These are phyloP conservation scores for Bipolaris cookei DNA, from an alignment of 2,329 filamentous ascomycete species.

Conservation along the genomic window DNA sequence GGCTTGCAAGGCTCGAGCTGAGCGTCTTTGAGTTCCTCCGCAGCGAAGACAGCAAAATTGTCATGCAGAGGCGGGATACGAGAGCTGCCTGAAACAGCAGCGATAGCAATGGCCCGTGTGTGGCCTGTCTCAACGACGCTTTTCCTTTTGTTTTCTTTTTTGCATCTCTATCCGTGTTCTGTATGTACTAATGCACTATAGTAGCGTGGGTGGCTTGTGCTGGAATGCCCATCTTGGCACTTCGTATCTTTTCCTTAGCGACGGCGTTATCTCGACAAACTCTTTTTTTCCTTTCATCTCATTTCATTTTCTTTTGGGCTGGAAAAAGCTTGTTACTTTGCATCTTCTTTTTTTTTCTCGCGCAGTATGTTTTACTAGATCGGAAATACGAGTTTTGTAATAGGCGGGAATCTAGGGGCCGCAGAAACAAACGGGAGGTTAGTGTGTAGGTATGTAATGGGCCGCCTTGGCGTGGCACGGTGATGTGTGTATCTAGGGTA, in stretches of 20 bases:
- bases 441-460: background rate
- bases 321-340: slow-evolving; percentile 6
- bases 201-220: slow-evolving; percentile 8
- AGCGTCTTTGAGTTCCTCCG: slow-evolving; percentile 42
- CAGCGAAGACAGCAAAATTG: slow-evolving; percentile 42
- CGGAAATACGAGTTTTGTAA: slow-evolving; percentile 12
- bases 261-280: slow-evolving; percentile 26
- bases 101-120: background rate
- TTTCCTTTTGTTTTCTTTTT: background rate
- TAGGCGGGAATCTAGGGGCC: background rate
- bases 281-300: background rate
- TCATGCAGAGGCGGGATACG: slow-evolving; percentile 34
- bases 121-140: background rate
- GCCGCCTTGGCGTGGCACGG: background rate
- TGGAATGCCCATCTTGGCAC: background rate
- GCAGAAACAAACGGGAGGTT: background rate
- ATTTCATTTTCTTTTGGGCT: background rate
- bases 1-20: slow-evolving; percentile 36
- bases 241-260: slow-evolving; percentile 25
- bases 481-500: background rate
- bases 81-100: slow-evolving; percentile 6
- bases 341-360: background rate
- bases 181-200: slow-evolving; percentile 7
- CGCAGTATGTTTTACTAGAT: slow-evolving; percentile 12
- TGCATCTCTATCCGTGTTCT: background rate